phyloP scores from a whole-genome alignment of 2,329 filamentous ascomycete species.

The Leptographium radiaticola region DNA sequence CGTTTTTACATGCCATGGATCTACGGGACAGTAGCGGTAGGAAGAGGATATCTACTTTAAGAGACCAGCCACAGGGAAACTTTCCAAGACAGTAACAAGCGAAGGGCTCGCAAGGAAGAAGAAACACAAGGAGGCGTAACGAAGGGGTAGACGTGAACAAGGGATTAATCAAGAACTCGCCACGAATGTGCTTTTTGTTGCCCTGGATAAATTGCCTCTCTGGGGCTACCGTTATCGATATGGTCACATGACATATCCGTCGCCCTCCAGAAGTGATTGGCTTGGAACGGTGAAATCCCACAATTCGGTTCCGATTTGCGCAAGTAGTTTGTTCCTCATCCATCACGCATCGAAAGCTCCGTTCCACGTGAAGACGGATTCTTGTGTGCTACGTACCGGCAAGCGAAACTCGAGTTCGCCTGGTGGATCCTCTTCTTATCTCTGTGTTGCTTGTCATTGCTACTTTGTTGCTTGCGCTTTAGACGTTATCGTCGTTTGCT shows the following conservation, averaged over 20 bases:
- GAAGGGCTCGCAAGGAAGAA: too few species aligned
- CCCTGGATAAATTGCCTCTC: too few species aligned
- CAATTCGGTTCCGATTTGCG: background rate
- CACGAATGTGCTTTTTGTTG: background rate
- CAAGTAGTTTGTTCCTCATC: background rate
- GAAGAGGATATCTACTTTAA: too few species aligned
- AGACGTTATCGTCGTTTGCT: background rate
- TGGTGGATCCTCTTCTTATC: background rate
- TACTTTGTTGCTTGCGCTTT: background rate
- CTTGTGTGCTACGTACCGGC: background rate
- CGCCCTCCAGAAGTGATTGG: background rate
- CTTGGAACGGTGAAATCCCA: background rate
- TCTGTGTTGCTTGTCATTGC: background rate
- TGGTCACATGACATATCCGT: background rate
- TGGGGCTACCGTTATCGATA: background rate
- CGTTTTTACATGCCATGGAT: too few species aligned
- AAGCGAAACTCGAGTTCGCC: background rate
- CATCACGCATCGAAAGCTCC: background rate
- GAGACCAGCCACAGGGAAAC: too few species aligned
- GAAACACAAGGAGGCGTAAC: too few species aligned
- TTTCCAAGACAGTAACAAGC: too few species aligned
- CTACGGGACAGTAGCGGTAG: too few species aligned
- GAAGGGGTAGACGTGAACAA: too few species aligned
- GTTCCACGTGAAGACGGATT: background rate
- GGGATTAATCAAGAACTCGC: too few species aligned